phyloP scores from a whole-genome alignment of 2,329 filamentous ascomycete species.

The Colletotrichum liaoningense region DNA sequence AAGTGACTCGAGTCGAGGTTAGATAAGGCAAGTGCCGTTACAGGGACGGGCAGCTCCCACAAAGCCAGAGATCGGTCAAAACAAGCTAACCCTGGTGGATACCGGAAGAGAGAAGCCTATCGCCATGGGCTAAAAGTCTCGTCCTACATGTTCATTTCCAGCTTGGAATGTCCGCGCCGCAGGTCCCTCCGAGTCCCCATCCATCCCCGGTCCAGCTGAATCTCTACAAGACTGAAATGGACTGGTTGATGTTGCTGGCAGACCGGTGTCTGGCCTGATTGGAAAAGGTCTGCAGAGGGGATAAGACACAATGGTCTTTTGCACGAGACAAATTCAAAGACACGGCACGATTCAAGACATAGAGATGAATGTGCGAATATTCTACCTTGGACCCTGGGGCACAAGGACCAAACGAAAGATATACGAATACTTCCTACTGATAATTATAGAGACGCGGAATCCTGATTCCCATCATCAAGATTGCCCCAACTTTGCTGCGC shows the following conservation, averaged over 20 bases:
- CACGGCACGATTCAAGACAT: neutral
- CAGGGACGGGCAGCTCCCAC: constrained; percentile 8
- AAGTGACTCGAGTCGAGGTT: neutral
- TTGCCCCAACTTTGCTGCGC: neutral
- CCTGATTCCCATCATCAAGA: constrained; percentile 10
- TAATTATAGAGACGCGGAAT: neutral
- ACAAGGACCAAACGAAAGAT: neutral
- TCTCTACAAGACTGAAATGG: neutral
- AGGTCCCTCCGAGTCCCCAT: neutral
- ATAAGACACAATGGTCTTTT: neutral
- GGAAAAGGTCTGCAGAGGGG: neutral
- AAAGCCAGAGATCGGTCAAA: constrained; percentile 32
- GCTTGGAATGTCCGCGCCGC: constrained; percentile 3
- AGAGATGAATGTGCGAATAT: neutral
- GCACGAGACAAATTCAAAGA: constrained; percentile 2
- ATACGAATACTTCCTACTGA: neutral
- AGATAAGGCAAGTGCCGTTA: constrained; percentile 5
- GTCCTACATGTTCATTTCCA: neutral
- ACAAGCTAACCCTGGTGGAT: constrained; percentile 30
- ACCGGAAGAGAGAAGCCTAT: constrained; percentile 23
- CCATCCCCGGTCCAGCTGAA: neutral
- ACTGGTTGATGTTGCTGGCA: neutral
- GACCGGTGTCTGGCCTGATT: neutral
- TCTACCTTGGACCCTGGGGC: neutral
- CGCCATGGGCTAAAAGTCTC: neutral